A percentile compares a stretch with the other conserved stretches of the same genome.
These are phyloP conservation scores for Leishmania martiniquensis DNA, from an alignment of 208 protist genomes.

Conservation along the genomic window DNA sequence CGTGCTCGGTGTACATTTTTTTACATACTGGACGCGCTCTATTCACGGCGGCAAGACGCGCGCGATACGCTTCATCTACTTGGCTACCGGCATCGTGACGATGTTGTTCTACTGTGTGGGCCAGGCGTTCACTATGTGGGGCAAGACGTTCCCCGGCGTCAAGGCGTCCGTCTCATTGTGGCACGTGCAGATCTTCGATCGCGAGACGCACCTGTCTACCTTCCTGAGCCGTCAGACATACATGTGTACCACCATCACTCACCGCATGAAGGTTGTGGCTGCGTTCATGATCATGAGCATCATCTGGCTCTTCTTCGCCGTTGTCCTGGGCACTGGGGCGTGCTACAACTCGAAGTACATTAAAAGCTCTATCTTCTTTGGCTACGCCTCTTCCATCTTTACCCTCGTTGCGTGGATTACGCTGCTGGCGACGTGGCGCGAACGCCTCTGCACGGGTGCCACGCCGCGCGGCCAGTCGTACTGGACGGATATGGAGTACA, in stretches of 20 bases:
- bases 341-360: constrained; percentile 32
- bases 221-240: constrained; percentile 47
- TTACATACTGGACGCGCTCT: constrained; percentile 41
- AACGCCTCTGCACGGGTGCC: constrained; percentile 36
- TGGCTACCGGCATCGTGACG: constrained; percentile 30
- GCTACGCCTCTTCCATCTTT: constrained; percentile 35
- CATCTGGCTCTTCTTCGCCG: constrained; percentile 48
- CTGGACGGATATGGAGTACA: constrained; percentile 50
- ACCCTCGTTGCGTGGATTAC: constrained; percentile 42
- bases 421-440: constrained; percentile 29
- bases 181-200: constrained; percentile 52
- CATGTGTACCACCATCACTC: constrained; percentile 46
- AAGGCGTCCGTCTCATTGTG: constrained; percentile 50
- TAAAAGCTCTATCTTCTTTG: constrained; percentile 19
- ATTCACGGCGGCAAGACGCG: constrained; percentile 38
- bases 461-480: constrained; percentile 30
- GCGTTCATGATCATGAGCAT: constrained; percentile 51
- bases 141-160: constrained; percentile 33
- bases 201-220: constrained; percentile 29
- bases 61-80: constrained; percentile 43
- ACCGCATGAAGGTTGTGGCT: constrained; percentile 50
- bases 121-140: constrained; percentile 38
- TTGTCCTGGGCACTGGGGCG: constrained; percentile 37
- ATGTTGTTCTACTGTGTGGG: constrained; percentile 57
- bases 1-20: constrained; percentile 42